A percentile compares a stretch with the other conserved stretches of the same genome.
Evolutionary conservation across 2,329 filamentous ascomycete species (phyloP).

Genomic region (Aaosphaeria arxii): DNA sequence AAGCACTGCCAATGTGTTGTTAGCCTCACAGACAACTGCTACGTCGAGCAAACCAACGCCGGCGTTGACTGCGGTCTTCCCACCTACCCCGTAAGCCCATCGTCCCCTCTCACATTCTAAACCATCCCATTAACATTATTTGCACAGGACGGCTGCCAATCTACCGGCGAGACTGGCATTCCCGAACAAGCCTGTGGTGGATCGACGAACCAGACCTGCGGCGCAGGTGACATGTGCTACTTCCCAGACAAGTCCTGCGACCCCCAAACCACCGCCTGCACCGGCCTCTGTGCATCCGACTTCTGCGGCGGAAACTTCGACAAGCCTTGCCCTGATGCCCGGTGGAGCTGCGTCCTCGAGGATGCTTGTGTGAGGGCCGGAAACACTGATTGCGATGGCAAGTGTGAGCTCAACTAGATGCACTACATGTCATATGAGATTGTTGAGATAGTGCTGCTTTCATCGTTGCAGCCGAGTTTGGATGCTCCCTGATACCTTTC

Average conservation of each 20-base stretch:
- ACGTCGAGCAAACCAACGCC: slow-evolving; percentile 7
- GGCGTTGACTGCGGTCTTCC: slow-evolving; percentile 7
- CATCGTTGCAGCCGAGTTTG: too few relatives aligned
- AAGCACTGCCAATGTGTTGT: slow-evolving; percentile 6
- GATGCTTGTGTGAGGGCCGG: slow-evolving; percentile 4
- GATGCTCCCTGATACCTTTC: too few relatives aligned
- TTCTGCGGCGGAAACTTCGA: slow-evolving; percentile 6
- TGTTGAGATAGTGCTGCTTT: too few relatives aligned
- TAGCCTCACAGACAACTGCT: slow-evolving; percentile 5
- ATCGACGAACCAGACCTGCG: slow-evolving; percentile 2
- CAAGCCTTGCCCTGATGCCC: slow-evolving; percentile 3
- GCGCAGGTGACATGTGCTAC: slow-evolving; percentile 6
- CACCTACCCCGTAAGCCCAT: slow-evolving; percentile 20
- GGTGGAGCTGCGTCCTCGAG: slow-evolving; percentile 6
- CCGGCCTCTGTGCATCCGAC: slow-evolving; percentile 6
- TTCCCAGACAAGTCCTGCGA: slow-evolving; percentile 6
- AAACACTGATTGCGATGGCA: slow-evolving; percentile 3
- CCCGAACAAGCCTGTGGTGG: slow-evolving; percentile 4
- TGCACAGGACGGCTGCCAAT: not conserved
- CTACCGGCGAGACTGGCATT: slow-evolving; percentile 4
- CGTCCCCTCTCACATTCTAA: slow-evolving; percentile 18
- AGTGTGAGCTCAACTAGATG: slow-evolving; percentile 4
- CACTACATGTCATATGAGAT: not conserved
- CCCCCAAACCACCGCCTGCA: slow-evolving; percentile 4
- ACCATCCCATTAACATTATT: not conserved